Percentiles rank a stretch among this genome's conserved stretches.
Conservation (phyloP, 345 rosid species). For the Microcos paniculata region DNA sequence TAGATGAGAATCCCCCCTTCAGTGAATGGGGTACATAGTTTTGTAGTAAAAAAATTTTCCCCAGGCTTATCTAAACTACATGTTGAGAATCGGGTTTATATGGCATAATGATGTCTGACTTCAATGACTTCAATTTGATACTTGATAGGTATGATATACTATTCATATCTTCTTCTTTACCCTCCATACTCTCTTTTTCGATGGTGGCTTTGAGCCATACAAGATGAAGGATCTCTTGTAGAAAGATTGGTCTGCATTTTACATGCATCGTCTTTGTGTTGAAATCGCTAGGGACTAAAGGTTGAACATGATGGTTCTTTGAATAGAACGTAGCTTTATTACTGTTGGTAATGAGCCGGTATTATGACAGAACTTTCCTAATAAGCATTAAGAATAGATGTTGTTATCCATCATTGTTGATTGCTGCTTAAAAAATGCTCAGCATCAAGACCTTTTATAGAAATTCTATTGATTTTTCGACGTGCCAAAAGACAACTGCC, state of each 20-base stretch:
- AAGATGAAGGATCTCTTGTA: background rate
- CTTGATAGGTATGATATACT: background rate
- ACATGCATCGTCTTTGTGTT: too few species aligned
- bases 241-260: background rate
- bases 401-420: background rate
- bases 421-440: too few species aligned
- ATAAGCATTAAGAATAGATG: background rate
- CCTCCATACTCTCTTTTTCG: background rate
- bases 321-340: background rate
- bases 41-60: slow-evolving; percentile 28
- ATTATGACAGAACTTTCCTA: background rate
- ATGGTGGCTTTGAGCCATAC: background rate
- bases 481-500: too few species aligned
- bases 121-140: background rate
- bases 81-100: slow-evolving; percentile 23
- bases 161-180: background rate
- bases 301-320: too few species aligned
- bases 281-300: too few species aligned
- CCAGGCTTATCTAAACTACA: slow-evolving; percentile 27
- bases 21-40: slow-evolving; percentile 31
- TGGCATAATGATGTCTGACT: background rate
- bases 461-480: too few species aligned
- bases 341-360: background rate
- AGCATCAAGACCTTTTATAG: too few species aligned
- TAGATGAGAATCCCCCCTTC: slow-evolving; percentile 31